phyloP scores from a whole-genome alignment of 306 rosid species.

The Morella rubra region DNA sequence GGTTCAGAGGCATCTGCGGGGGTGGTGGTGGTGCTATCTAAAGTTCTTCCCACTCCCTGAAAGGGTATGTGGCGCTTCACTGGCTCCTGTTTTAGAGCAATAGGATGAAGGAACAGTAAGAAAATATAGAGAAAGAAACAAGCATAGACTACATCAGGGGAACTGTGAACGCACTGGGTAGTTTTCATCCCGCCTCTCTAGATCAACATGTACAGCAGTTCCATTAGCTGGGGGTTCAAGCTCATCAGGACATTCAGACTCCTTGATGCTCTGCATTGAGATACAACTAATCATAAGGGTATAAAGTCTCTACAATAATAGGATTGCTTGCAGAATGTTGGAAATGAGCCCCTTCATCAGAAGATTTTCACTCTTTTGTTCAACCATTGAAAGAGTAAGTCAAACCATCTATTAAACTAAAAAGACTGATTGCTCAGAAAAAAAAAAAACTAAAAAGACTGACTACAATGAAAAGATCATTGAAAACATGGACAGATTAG shows the following conservation, averaged over 20 bases:
- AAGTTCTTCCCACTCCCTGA: conserved; percentile 87
- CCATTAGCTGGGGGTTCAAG: conserved; percentile 66
- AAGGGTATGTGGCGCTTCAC: conserved; percentile 52
- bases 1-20: conserved; percentile 40
- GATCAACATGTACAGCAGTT: conserved; percentile 66
- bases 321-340: neutral
- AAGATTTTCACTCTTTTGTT: neutral
- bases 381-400: neutral
- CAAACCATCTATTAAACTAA: neutral
- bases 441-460: neutral
- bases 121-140: neutral
- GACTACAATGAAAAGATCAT: no score
- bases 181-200: conserved; percentile 65
- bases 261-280: conserved; percentile 77
- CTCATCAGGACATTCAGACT: conserved; percentile 82
- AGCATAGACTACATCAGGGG: conserved; percentile 12
- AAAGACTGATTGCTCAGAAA: neutral
- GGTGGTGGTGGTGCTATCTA: conserved; percentile 52
- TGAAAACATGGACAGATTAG: neutral
- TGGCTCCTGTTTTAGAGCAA: conserved; percentile 57
- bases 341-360: neutral
- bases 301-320: conserved; percentile 2
- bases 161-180: conserved; percentile 55
- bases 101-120: conserved; percentile 1
- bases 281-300: conserved; percentile 23